phyloP scores from a whole-genome alignment of 2,329 filamentous ascomycete genomes.

The Macrophomina phaseolina region DNA sequence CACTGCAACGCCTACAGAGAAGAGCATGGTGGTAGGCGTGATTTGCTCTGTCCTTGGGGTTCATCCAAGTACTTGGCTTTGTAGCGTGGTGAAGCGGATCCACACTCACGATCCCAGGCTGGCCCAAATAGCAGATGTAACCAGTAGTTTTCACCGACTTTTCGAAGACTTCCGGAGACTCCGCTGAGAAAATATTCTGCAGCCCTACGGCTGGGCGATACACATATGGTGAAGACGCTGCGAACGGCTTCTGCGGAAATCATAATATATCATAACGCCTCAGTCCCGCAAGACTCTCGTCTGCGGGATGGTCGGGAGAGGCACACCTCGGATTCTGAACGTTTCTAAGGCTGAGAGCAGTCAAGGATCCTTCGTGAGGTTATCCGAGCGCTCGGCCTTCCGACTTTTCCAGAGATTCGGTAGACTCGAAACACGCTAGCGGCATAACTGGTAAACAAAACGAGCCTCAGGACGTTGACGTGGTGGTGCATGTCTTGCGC shows the following conservation, averaged over 20 bases:
- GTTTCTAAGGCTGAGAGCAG: not conserved
- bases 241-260: not conserved
- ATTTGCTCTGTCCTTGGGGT: no score
- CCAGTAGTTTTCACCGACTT: not conserved
- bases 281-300: not conserved
- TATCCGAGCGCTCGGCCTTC: not conserved
- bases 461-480: not conserved
- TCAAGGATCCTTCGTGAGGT: not conserved
- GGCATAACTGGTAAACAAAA: not conserved
- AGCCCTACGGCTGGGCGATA: not conserved
- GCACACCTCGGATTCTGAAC: not conserved
- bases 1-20: no score
- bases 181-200: not conserved
- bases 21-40: no score
- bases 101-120: no score
- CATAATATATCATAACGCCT: not conserved
- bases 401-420: not conserved
- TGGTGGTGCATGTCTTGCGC: not conserved
- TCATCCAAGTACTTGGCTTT: no score
- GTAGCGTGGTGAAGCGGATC: no score
- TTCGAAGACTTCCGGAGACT: not conserved
- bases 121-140: no score
- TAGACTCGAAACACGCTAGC: not conserved
- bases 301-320: not conserved
- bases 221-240: not conserved